phyloP scores from a whole-genome alignment of 495 filamentous ascomycete species.

The Aspergillus taichungensis region DNA sequence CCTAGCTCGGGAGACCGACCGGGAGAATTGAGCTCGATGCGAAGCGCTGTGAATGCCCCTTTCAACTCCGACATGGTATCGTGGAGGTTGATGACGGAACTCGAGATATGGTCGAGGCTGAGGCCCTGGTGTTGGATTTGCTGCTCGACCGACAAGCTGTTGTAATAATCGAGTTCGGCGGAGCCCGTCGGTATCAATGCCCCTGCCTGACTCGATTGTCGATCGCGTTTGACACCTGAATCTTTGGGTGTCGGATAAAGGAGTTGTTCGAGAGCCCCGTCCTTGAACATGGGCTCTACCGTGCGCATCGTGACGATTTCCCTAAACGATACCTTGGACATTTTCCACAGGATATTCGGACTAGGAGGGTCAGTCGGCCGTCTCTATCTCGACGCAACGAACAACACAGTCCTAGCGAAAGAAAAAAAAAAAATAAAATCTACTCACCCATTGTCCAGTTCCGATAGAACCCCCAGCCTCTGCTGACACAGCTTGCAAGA shows the following conservation, averaged over 20 bases:
- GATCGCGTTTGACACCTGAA: conserved; percentile 10
- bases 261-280: conserved; percentile 25
- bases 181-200: conserved; percentile 22
- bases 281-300: conserved; percentile 31
- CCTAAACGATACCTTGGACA: conserved; percentile 36
- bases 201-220: conserved; percentile 13
- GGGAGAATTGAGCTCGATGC: conserved; percentile 33
- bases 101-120: conserved; percentile 37
- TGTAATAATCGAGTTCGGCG: conserved; percentile 11
- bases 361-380: conserved; percentile 16
- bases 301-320: conserved; percentile 41
- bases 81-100: conserved; percentile 34
- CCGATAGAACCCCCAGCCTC: conserved; percentile 31
- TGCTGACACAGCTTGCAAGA: conserved; percentile 39
- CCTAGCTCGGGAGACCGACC: conserved; percentile 13
- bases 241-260: conserved; percentile 19
- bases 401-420: neutral
- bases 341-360: conserved; percentile 38
- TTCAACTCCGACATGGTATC: conserved; percentile 41
- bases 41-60: conserved; percentile 33
- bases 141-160: conserved; percentile 20
- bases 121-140: conserved; percentile 36
- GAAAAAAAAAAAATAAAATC: neutral
- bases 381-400: neutral
- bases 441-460: conserved; percentile 34